Base-by-base conservation (phyloP, 2,329 filamentous ascomycete species). In the Xylogone sp. region DNA sequence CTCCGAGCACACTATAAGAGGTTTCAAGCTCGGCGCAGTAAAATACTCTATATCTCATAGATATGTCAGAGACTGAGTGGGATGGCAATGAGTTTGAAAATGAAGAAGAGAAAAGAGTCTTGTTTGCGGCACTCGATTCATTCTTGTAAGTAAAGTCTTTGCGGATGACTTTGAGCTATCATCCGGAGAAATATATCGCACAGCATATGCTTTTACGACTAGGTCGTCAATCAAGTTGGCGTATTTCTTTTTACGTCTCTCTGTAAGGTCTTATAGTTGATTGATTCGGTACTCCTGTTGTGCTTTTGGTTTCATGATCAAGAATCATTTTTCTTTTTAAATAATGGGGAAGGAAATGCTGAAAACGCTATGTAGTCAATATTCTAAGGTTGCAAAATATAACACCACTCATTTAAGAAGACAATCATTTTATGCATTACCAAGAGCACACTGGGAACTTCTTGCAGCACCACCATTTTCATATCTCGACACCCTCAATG, bases 351-450 rank as follows among this genome's bases (percentile, higher is more conserved):
- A 29, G 22, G 42, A 27, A 5, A 7, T 3, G 42, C 21, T 24
- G 21, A 27, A 45, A 4, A 45, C 42, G n/a, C 46, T 45, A 31
- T 22, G 49, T 60, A 95, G 90, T 50, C 88, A 92, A 70, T 97
- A 97, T 68, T 86, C 88, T 57, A 87, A 86, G 62, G 82, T 84
- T 21, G 88, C 92, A 4, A 93, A 97, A 68, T 88, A 88, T 72
- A 95, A 96, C 69, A 86, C 88, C 57, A 97, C 93, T 3, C 93
- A 97, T 69, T 79, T 92, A 18, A 86, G 94, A 20, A 85, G 95
- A 22, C 91, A 94, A 69, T 87, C 90, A 13, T 97, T 99, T 71
- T 99, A 97, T 68, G 88, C 91, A 8, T 78, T 99, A 5, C 90
- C 93, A 1, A 83, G 86, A 53, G 75, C 79, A 1, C 92, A 99